These are phyloP conservation scores for Dovyalis caffra DNA, from an alignment of 345 rosid species.

Conservation along the genomic window DNA sequence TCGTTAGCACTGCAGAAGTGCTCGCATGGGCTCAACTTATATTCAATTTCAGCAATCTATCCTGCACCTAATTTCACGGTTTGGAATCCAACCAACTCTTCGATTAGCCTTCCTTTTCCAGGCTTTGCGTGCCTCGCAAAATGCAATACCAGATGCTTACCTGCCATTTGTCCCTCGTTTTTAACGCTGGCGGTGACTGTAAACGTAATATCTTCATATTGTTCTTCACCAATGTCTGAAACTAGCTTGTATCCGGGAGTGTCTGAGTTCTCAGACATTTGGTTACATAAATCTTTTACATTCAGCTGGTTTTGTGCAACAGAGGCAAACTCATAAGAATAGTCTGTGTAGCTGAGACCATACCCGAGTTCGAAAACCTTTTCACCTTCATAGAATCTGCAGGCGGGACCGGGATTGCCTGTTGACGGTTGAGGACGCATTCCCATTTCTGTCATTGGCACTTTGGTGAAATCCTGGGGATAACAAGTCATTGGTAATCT, in stretches of 20 bases:
- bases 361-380: constrained; percentile 65
- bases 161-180: constrained; percentile 58
- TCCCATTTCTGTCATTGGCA: constrained; percentile 87
- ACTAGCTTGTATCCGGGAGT: constrained; percentile 28
- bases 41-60: constrained; percentile 53
- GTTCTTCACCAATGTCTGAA: constrained; percentile 46
- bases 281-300: constrained; percentile 26
- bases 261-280: constrained; percentile 12
- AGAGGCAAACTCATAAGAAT: constrained; percentile 47
- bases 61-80: constrained; percentile 54
- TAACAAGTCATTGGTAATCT: constrained; percentile 91
- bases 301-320: constrained; percentile 29
- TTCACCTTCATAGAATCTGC: constrained; percentile 68
- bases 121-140: constrained; percentile 45
- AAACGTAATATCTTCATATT: constrained; percentile 45
- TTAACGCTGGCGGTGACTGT: constrained; percentile 45
- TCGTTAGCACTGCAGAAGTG: constrained; percentile 68
- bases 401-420: constrained; percentile 87
- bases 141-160: constrained; percentile 76
- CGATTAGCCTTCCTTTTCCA: constrained; percentile 55
- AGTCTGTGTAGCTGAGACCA: constrained; percentile 76
- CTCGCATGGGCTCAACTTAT: constrained; percentile 58
- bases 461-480: constrained; percentile 57
- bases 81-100: constrained; percentile 69
- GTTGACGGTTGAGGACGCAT: constrained; percentile 61